These are phyloP conservation scores for Musa balbisiana DNA, from an alignment of 202 grass and related monocot species.

Conservation along the genomic window DNA sequence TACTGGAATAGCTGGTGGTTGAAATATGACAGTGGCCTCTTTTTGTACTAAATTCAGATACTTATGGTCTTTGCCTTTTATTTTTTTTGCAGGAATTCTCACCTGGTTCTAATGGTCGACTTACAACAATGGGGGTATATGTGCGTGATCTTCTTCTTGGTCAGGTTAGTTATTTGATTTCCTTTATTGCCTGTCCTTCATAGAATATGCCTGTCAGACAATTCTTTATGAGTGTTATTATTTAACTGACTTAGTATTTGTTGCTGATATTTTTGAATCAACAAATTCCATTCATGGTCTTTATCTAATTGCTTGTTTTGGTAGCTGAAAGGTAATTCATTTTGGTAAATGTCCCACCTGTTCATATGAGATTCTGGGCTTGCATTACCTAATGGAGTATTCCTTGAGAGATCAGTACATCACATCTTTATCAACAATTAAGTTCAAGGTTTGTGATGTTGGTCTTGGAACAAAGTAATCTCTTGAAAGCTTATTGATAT, in stretches of 20 bases:
- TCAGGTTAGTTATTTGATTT: constrained; percentile 42
- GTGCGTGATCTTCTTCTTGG: constrained; percentile 94
- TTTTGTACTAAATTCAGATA: background rate
- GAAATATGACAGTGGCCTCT: no score
- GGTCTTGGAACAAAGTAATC: constrained; percentile 27
- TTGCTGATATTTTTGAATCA: background rate
- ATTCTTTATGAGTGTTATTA: background rate
- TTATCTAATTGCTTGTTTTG: constrained; percentile 13
- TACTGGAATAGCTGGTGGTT: no score
- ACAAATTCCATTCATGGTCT: constrained; percentile 1
- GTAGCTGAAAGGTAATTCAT: constrained; percentile 16
- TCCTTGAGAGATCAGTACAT: constrained; percentile 31
- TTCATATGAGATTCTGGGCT: constrained; percentile 31
- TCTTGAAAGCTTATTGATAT: constrained; percentile 4
- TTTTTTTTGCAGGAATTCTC: constrained; percentile 58
- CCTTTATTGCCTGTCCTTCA: background rate
- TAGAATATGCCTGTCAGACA: background rate
- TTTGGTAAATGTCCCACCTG: constrained; percentile 22
- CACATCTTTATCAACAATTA: constrained; percentile 37
- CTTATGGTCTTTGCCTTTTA: background rate
- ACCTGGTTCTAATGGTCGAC: constrained; percentile 63
- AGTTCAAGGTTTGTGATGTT: constrained; percentile 45
- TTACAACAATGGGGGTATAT: constrained; percentile 97
- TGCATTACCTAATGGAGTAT: constrained; percentile 30
- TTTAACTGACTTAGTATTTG: background rate